phyloP scores from a whole-genome alignment of 106 monocot genomes.

The Dendrobium nobile region DNA sequence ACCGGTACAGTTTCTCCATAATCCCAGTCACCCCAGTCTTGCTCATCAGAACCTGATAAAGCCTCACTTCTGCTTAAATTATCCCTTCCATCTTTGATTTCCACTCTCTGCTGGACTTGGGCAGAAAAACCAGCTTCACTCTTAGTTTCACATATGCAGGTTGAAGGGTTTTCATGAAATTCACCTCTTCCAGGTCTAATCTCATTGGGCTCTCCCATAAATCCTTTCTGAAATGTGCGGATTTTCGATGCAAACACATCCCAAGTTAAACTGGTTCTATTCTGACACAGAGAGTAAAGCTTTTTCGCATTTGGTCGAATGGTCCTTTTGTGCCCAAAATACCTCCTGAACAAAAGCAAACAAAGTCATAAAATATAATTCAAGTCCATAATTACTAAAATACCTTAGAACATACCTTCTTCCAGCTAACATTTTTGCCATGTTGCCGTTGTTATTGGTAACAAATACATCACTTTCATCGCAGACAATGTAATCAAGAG shows the following conservation, averaged over 20 bases:
- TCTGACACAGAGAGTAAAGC: constrained; percentile 43
- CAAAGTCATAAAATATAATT: background rate
- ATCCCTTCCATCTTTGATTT: background rate
- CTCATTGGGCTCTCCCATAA: constrained; percentile 80
- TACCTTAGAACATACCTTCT: constrained; percentile 41
- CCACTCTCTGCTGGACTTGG: background rate
- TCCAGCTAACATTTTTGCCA: constrained; percentile 87
- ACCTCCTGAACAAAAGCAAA: constrained; percentile 31
- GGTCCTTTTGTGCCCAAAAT: constrained; percentile 70
- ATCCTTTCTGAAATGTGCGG: constrained; percentile 44
- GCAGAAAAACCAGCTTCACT: background rate
- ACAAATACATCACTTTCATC: constrained; percentile 88
- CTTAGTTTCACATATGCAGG: constrained; percentile 35
- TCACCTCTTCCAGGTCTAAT: constrained; percentile 59
- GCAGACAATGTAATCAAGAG: constrained; percentile 83
- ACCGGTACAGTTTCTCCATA: background rate
- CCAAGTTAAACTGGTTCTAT: constrained; percentile 47
- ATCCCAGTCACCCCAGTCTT: constrained; percentile 5
- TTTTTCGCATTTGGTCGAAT: constrained; percentile 64
- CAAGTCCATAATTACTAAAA: background rate
- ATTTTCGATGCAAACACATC: constrained; percentile 55
- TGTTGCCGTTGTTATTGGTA: constrained; percentile 92
- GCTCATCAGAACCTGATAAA: background rate
- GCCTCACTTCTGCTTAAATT: background rate
- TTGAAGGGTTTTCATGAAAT: constrained; percentile 64